These are phyloP conservation scores for Brassica balearica DNA, from an alignment of 441 rosid genomes.

Conservation along the genomic window DNA sequence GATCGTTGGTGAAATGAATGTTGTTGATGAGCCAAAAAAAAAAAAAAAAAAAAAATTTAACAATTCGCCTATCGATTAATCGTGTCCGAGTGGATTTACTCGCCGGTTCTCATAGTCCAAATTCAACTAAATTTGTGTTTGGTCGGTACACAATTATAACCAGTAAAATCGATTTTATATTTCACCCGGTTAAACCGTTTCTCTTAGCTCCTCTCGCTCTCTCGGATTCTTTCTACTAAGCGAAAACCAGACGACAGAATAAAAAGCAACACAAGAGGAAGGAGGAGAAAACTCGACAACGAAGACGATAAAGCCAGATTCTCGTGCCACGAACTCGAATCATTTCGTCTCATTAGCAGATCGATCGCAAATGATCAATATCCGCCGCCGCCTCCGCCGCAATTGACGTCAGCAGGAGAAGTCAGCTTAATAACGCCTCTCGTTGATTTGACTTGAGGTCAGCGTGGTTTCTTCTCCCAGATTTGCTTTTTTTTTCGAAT, in stretches of 20 bases:
- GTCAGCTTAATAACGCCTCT: slow-evolving; percentile 24
- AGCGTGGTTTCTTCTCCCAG: slow-evolving; percentile 42
- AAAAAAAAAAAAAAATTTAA: background rate
- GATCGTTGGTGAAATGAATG: too few relatives aligned
- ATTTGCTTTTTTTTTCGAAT: slow-evolving; percentile 36
- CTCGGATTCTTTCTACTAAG: slow-evolving; percentile 42
- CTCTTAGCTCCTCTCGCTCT: slow-evolving; percentile 31
- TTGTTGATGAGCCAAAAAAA: too few relatives aligned
- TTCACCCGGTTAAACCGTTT: slow-evolving; percentile 44
- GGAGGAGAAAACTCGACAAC: slow-evolving; percentile 34
- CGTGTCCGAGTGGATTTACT: background rate
- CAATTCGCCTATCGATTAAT: background rate
- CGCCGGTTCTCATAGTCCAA: background rate
- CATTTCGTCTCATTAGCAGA: slow-evolving; percentile 10
- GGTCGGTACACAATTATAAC: slow-evolving; percentile 27
- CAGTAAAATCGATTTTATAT: slow-evolving; percentile 19
- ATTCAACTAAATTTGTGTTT: slow-evolving; percentile 1
- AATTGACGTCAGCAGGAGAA: slow-evolving; percentile 35
- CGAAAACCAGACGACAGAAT: slow-evolving; percentile 46
- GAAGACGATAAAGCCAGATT: slow-evolving; percentile 33
- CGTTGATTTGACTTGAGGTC: slow-evolving; percentile 45
- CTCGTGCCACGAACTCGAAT: slow-evolving; percentile 20
- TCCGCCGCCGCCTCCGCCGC: slow-evolving; percentile 41
- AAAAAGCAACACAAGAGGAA: slow-evolving; percentile 23
- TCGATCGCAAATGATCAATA: slow-evolving; percentile 34